phyloP scores from a whole-genome alignment of 1,284 basidiomycete genomes.

The Malassezia cuniculi region DNA sequence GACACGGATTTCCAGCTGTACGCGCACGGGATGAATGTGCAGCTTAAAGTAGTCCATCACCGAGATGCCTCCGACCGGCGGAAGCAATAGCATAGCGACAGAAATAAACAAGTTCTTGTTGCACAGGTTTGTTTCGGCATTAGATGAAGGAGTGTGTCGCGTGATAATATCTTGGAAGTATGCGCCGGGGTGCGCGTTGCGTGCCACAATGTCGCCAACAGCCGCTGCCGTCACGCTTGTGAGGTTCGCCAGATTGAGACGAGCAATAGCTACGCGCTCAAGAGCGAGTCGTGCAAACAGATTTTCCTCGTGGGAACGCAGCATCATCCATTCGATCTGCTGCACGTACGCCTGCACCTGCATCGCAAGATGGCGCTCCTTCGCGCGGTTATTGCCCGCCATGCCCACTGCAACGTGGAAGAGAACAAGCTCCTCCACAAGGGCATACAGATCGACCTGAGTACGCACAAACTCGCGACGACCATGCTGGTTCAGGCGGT shows the following conservation, averaged over 20 bases:
- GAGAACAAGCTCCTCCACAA: slow-evolving; percentile 72
- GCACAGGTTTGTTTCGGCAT: slow-evolving; percentile 31
- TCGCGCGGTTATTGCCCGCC: slow-evolving; percentile 45
- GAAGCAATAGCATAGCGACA: slow-evolving; percentile 34
- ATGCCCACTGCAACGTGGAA: slow-evolving; percentile 79
- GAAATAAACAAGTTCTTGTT: slow-evolving; percentile 29
- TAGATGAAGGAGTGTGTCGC: slow-evolving; percentile 47
- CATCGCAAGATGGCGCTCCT: slow-evolving; percentile 64
- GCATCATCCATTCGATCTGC: slow-evolving; percentile 87
- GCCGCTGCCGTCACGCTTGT: slow-evolving; percentile 68
- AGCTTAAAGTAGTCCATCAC: slow-evolving; percentile 76
- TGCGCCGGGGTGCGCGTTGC: slow-evolving; percentile 73
- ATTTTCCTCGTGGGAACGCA: slow-evolving; percentile 56
- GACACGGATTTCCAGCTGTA: slow-evolving; percentile 68
- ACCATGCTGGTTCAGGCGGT: slow-evolving; percentile 51
- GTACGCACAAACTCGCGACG: slow-evolving; percentile 53
- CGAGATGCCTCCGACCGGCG: slow-evolving; percentile 78
- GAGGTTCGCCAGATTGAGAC: slow-evolving; percentile 77
- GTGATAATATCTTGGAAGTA: slow-evolving; percentile 77
- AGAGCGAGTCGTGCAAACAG: slow-evolving; percentile 77
- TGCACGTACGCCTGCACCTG: slow-evolving; percentile 68
- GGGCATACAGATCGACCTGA: slow-evolving; percentile 55
- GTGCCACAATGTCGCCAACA: slow-evolving; percentile 64
- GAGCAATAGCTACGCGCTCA: slow-evolving; percentile 64
- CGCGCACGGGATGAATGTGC: slow-evolving; percentile 59